Evolutionary conservation across 2,329 filamentous ascomycete genomes (phyloP), one percentile per base, ranked within the genome.

Genomic region (Helotiales sp.): DNA sequence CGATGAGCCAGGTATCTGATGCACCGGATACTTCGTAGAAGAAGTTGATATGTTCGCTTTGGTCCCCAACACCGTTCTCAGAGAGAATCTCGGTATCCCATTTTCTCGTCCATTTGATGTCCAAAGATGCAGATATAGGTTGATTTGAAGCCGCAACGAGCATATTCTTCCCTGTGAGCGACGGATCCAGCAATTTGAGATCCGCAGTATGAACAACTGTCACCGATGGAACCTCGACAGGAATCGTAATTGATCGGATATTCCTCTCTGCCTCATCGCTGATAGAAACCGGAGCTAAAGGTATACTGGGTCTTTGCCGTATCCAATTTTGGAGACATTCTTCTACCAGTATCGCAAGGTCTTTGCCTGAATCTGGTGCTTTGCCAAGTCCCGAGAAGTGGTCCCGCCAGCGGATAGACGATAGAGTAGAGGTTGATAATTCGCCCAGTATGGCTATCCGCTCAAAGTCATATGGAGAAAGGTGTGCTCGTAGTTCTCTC

Each of bases 161-260:
- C 9, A 66, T 65, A 52, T 71, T 64, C 58, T 74, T 63, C 42
- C 70, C 72, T 54, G 69, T 66, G 55, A 69, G 72, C 67, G 66
- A 67, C 58, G 67, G 33, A 59, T 71, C 57, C 9, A 78, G 74
- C 1, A 90, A 73, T 27, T 77, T 76, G 27, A 93, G 80, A 52
- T 89, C 85, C 2, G 89, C 88, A 0, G 90, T 96, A 72, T 96
- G 89, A 0, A 98, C 83, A 19, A 96, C 84, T 48, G 90, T 85
- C 1, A 96, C 80, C 1, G 88, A 86, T 0, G 93, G 93, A 1
- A 99, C 85, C 58, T 96, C 91, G 13, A 99, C 93, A 0, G 93
- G 90, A 53, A 99, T 96, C 29, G 89, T 79, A 65, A 99, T 93
- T 12, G 85, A 86, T 19, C 81, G 81, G 60, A 73, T 78, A 19